Evolutionary conservation across 345 rosid genomes (phyloP).

Genomic region (Linum tenue): DNA sequence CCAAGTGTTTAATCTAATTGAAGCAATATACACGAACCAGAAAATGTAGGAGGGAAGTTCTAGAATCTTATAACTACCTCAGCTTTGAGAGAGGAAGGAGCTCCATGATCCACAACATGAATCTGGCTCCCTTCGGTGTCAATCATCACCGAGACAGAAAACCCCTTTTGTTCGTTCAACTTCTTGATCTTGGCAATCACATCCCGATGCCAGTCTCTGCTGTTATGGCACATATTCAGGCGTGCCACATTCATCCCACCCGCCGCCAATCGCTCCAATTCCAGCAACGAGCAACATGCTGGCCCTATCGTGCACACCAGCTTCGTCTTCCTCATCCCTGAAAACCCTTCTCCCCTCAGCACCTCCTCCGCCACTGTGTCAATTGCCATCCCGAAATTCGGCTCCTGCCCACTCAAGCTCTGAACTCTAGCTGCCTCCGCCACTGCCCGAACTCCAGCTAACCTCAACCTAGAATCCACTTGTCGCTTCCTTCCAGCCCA

Average conservation of each 20-base stretch:
- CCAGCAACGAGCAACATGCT: constrained; percentile 45
- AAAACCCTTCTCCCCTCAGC: constrained; percentile 51
- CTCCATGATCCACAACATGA: constrained; percentile 65
- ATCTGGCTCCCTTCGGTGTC: constrained; percentile 76
- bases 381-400: constrained; percentile 23
- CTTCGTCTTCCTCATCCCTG: constrained; percentile 70
- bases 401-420: constrained; percentile 15
- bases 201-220: constrained; percentile 56
- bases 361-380: constrained; percentile 45
- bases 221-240: constrained; percentile 66
- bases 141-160: constrained; percentile 55
- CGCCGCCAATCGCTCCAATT: constrained; percentile 47
- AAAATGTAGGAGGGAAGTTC: background rate
- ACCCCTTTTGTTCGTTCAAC: constrained; percentile 46
- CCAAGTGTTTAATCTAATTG: background rate
- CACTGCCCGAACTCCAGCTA: constrained; percentile 24
- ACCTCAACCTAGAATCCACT: constrained; percentile 3
- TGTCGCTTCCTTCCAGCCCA: constrained; percentile 19
- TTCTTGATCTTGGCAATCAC: constrained; percentile 48
- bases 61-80: constrained; percentile 15
- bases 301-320: constrained; percentile 70
- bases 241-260: constrained; percentile 76
- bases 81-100: constrained; percentile 42
- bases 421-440: constrained; percentile 16
- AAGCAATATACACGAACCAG: background rate